Evolutionary conservation across 208 protist species (phyloP), one percentile per base, ranked within the genome.

Genomic region (Crithidia thermophila): DNA sequence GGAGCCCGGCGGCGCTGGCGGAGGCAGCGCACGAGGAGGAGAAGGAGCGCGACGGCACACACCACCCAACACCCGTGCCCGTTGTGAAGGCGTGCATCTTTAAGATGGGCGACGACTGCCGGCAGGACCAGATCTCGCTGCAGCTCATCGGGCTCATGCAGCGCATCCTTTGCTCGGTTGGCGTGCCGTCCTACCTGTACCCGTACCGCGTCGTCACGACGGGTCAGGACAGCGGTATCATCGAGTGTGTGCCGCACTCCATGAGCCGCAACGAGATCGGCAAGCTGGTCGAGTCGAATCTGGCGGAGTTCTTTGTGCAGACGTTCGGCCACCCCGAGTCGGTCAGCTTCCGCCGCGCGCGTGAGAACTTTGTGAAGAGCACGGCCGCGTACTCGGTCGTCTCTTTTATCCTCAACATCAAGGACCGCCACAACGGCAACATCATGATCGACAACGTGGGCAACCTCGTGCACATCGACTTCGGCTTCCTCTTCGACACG

Each of bases 381-480:
- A 84, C 89, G 30, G 95, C 95, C 23, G 86, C 87, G 18, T 99
- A 98, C 79, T 97, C 94, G 6, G 79, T 98, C 21, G 87, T 95
- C n/a, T 93, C 85, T 30, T 98, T 97, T 77, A 83, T 99, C 34
- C 82, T 99, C 20, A 95, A 98, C 75, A 88, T 98, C 67, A 98
- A 98, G 72, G 96, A 98, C 68, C 81, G 96, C 23, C 95, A 98
- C 68, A 98, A 99, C 68, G 95, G 95, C 36, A 98, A 98, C 82
- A 97, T 98, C 70, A 86, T 98, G 75, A 77, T 98, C 23, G 83
- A 97, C 76, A 47, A 65, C 46, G 71, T 94, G 9, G 98, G 98
- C 42, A 84, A 94, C 62, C 67, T 99, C n/a, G 79, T 99, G 33
- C 98, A 99, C 82, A 99, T 99, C 77, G 98, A 99, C 85, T 99